phyloP scores from a whole-genome alignment of 208 protist species.

The Acanthamoeba divionensis region DNA sequence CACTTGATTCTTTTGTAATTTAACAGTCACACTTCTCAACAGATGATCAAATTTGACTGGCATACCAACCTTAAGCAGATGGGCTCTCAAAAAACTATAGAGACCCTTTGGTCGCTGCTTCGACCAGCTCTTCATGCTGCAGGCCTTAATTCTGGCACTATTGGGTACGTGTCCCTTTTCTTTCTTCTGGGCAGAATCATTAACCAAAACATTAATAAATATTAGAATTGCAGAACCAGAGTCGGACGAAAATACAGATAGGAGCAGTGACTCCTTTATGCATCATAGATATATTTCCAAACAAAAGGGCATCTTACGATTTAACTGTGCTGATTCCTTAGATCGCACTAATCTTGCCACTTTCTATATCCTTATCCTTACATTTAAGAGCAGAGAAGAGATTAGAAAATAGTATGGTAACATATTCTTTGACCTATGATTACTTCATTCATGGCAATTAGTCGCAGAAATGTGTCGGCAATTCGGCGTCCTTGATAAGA shows the following conservation, averaged over 20 bases:
- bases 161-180: too few species aligned
- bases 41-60: slow-evolving; percentile 75
- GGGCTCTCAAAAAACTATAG: slow-evolving; percentile 44
- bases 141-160: not conserved
- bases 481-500: slow-evolving; percentile 28
- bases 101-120: slow-evolving; percentile 52
- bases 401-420: too few species aligned
- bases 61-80: slow-evolving; percentile 61
- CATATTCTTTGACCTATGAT: too few species aligned
- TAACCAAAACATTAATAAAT: too few species aligned
- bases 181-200: too few species aligned
- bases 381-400: too few species aligned
- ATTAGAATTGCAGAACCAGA: too few species aligned
- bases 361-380: slow-evolving; percentile 88
- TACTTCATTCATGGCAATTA: slow-evolving; percentile 43
- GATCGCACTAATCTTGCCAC: slow-evolving; percentile 92
- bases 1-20: slow-evolving; percentile 22
- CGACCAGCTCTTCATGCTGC: not conserved
- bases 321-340: slow-evolving; percentile 92
- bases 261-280: too few species aligned
- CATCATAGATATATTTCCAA: too few species aligned
- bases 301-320: slow-evolving; percentile 82
- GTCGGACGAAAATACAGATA: too few species aligned
- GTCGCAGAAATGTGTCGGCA: slow-evolving; percentile 38
- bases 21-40: not conserved